Base-by-base conservation (phyloP, 2,329 filamentous ascomycete species). In the Aspergillus puulaauensis region DNA sequence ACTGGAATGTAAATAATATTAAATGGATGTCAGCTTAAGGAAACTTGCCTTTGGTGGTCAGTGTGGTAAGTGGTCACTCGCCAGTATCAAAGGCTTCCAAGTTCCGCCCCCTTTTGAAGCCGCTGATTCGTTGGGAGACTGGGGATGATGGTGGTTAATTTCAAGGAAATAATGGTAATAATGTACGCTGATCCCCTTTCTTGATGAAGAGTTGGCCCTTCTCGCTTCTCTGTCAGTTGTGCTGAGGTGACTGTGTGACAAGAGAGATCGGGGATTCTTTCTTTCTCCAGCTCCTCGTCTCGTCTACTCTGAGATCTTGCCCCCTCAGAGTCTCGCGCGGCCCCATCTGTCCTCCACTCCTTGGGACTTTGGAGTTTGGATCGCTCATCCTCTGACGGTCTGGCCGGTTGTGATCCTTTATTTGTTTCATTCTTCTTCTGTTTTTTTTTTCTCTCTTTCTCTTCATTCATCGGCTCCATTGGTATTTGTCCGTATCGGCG, bases 291-390 rank as follows among this genome's bases (percentile, higher is more conserved):
- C 24, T 49, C n/a, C 35, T 40, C 19, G 15, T 35, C 31, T 21
- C 15, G 31, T 39, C 14, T 23, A n/a, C 31, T 37, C 47, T 40
- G 31, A 50, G 47, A 40, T 40, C 35, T 58, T 43, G 48, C 54
- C 41, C 31, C 55, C 44, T 35, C 39, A 31, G 39, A 44, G 45
- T 51, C 51, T 54, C 48, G 8, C 27, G 27, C 27, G 37, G 31
- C 54, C 49, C 51, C 53, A 44, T 54, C 50, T 17, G 57, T 66
- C 67, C 69, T 68, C 63, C 69, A 69, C 68, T 70, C 66, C 46
- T 68, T 70, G 45, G 64, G 69, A 64, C 62, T 57, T 39, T 39
- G 41, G 51, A 17, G 21, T 45, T 23, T 43, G 41, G 41, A 27
- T 43, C 39, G 23, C 19, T 35, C 24, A 44, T 53, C 40, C 27